Percentiles rank a stretch among this genome's conserved stretches.
Conservation (phyloP, 176 grass and related monocot species). For the Musa beccarii region DNA sequence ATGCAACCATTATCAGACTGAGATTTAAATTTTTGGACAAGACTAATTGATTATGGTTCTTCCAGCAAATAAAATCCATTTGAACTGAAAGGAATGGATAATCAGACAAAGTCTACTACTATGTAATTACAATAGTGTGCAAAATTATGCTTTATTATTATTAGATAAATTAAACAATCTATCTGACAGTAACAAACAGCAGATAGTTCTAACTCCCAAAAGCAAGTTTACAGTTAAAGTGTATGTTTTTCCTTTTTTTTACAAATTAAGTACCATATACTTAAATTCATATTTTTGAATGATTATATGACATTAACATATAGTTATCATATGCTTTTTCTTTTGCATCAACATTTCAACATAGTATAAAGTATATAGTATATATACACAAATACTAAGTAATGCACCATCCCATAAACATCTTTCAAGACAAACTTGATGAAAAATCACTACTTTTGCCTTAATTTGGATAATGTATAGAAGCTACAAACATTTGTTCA, state of each 20-base stretch:
- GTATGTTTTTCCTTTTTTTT: background rate
- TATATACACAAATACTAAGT: background rate
- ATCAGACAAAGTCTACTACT: background rate
- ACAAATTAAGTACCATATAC: background rate
- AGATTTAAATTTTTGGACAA: too few species aligned
- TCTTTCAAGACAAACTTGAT: background rate
- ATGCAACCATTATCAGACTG: too few species aligned
- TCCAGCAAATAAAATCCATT: background rate
- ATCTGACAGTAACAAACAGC: background rate
- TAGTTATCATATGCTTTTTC: background rate
- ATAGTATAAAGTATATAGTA: background rate
- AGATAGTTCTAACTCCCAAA: background rate
- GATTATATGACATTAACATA: background rate
- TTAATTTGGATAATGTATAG: background rate
- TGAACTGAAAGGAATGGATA: background rate
- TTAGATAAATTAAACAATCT: background rate
- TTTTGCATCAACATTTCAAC: background rate
- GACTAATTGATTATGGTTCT: background rate
- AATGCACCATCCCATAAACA: background rate
- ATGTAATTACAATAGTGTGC: background rate
- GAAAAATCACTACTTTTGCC: background rate
- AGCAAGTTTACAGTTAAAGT: background rate
- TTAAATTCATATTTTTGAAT: background rate
- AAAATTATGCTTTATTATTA: background rate
- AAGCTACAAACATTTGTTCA: too few species aligned